Percentiles rank a stretch among this genome's conserved stretches.
phyloP scores from a whole-genome alignment of 2,329 filamentous ascomycete species.

The Rasamsonia emersonii region DNA sequence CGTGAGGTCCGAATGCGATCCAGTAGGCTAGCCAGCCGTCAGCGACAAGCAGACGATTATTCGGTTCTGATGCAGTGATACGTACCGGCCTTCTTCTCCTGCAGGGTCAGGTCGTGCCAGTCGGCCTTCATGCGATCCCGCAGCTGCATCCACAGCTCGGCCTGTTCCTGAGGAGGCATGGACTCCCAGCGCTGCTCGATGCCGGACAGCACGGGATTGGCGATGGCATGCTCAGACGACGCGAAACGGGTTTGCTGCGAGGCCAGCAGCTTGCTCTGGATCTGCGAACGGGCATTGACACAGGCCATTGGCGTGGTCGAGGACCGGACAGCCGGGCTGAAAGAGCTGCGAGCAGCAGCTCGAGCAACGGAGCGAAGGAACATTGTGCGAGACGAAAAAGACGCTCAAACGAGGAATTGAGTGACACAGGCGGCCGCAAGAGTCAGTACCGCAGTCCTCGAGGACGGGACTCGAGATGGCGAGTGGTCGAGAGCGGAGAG shows the following conservation, averaged over 20 bases:
- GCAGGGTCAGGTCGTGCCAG: slow-evolving; percentile 88
- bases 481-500: slow-evolving; percentile 2
- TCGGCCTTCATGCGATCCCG: slow-evolving; percentile 97
- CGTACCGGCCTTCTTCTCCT: slow-evolving; percentile 99
- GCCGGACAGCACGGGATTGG: slow-evolving; percentile 92
- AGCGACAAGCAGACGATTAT: slow-evolving; percentile 13
- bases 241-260: slow-evolving; percentile 45
- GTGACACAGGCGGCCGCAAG: neutral
- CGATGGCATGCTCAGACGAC: slow-evolving; percentile 80
- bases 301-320: slow-evolving; percentile 28
- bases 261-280: slow-evolving; percentile 26
- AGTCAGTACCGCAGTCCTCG: neutral
- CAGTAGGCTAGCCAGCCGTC: slow-evolving; percentile 68
- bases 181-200: slow-evolving; percentile 99
- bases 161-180: slow-evolving; percentile 98
- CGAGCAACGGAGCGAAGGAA: slow-evolving; percentile 38
- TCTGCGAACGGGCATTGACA: slow-evolving; percentile 27
- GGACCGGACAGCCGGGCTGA: slow-evolving; percentile 25
- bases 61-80: slow-evolving; percentile 25
- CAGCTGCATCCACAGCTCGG: slow-evolving; percentile 96
- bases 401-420: slow-evolving; percentile 1
- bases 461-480: neutral
- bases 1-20: slow-evolving; percentile 96
- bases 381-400: slow-evolving; percentile 30
- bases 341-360: slow-evolving; percentile 36